These are phyloP conservation scores for Naganishia onofrii DNA, from an alignment of 768 basidiomycete genomes.

Conservation along the genomic window DNA sequence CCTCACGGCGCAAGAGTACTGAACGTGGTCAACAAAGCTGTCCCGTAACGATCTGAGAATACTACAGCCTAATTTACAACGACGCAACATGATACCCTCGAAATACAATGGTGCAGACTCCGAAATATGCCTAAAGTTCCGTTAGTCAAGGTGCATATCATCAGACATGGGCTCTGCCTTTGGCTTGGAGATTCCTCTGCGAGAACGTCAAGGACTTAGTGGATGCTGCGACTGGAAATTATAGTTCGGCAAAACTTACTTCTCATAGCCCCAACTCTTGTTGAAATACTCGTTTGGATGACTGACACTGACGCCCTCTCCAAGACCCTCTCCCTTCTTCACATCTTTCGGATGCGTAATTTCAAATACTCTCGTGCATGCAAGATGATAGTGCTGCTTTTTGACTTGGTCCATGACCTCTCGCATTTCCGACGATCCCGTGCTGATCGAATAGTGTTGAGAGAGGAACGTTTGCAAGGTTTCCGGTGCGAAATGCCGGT, in stretches of 20 bases:
- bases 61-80: too few species aligned
- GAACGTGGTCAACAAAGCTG: too few species aligned
- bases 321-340: slow-evolving; percentile 84
- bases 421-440: slow-evolving; percentile 65
- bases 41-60: too few species aligned
- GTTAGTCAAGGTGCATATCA: slow-evolving; percentile 10
- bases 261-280: slow-evolving; percentile 46
- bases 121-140: background rate
- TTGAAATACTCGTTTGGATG: slow-evolving; percentile 80
- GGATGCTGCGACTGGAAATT: background rate
- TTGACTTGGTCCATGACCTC: slow-evolving; percentile 81
- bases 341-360: slow-evolving; percentile 75
- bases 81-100: too few species aligned
- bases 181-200: slow-evolving; percentile 11
- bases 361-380: slow-evolving; percentile 95
- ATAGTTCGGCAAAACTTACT: slow-evolving; percentile 33
- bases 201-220: background rate
- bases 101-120: background rate
- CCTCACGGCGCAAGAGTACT: too few species aligned
- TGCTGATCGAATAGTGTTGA: slow-evolving; percentile 56
- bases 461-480: slow-evolving; percentile 72
- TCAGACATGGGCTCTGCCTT: slow-evolving; percentile 9
- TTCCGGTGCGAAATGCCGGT: slow-evolving; percentile 77
- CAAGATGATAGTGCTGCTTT: slow-evolving; percentile 81
- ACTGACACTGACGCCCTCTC: slow-evolving; percentile 77